Percentiles rank a stretch among this genome's conserved stretches.
These are phyloP conservation scores for Saccharomyces pastorianus DNA, from an alignment of 1,139 yeast genomes.

Conservation along the genomic window DNA sequence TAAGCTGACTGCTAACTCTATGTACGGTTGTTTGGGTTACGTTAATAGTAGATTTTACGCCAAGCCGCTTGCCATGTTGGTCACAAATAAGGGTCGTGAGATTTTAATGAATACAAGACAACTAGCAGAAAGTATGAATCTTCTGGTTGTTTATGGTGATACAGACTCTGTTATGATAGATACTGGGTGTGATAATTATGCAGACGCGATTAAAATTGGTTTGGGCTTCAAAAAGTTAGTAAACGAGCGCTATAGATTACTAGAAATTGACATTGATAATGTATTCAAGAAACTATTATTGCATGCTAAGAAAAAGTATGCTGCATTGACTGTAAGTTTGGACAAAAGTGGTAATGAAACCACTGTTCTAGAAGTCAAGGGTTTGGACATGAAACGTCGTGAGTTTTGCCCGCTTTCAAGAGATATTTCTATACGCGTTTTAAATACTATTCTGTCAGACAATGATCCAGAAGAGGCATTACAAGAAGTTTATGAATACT, in stretches of 20 bases:
- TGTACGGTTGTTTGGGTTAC: conserved; percentile 98
- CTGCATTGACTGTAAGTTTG: conserved; percentile 64
- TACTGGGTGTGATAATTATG: conserved; percentile 62
- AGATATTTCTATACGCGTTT: conserved; percentile 70
- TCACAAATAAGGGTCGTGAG: conserved; percentile 93
- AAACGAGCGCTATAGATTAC: conserved; percentile 74
- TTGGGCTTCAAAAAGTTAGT: conserved; percentile 76
- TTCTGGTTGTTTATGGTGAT: conserved; percentile 93
- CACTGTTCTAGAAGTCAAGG: conserved; percentile 75
- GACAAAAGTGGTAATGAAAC: conserved; percentile 43
- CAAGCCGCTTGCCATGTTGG: conserved; percentile 90
- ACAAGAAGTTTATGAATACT: conserved; percentile 60
- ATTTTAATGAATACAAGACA: conserved; percentile 89
- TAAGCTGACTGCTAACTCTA: conserved; percentile 94
- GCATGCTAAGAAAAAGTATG: conserved; percentile 97
- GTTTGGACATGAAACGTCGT: conserved; percentile 94
- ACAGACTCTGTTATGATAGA: conserved; percentile 99
- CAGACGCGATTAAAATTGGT: conserved; percentile 77
- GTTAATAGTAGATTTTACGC: conserved; percentile 91
- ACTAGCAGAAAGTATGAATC: conserved; percentile 74
- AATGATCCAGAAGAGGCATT: conserved; percentile 73
- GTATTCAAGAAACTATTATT: conserved; percentile 77
- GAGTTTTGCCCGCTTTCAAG: conserved; percentile 91
- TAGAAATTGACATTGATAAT: conserved; percentile 94
- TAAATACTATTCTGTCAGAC: conserved; percentile 65